phyloP scores from a whole-genome alignment of 2,329 filamentous ascomycete genomes.

The Microsporum canis region DNA sequence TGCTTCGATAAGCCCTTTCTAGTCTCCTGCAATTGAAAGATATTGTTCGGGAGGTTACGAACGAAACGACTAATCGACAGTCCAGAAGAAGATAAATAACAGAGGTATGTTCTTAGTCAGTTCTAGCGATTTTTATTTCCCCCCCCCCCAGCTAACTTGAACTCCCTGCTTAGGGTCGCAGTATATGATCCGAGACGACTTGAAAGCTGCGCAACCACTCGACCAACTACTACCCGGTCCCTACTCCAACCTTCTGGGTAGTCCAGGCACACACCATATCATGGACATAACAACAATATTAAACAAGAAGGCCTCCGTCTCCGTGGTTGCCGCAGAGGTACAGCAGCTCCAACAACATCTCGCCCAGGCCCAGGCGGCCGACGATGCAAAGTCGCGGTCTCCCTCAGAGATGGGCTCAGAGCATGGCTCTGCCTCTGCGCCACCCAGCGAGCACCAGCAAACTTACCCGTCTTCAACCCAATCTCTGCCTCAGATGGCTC shows the following conservation, averaged over 20 bases:
- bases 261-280: not conserved
- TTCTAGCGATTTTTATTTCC: too few species aligned
- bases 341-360: slow-evolving; percentile 35
- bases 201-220: not conserved
- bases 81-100: not conserved
- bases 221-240: not conserved
- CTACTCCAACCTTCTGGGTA: not conserved
- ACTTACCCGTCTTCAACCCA: slow-evolving; percentile 47
- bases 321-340: slow-evolving; percentile 31
- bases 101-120: not conserved
- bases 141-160: too few species aligned
- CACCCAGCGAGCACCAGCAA: slow-evolving; percentile 43
- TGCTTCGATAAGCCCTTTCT: not conserved
- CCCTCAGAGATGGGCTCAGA: slow-evolving; percentile 49
- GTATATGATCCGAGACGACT: not conserved
- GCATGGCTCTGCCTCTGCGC: slow-evolving; percentile 42
- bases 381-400: slow-evolving; percentile 24
- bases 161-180: not conserved
- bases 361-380: slow-evolving; percentile 26
- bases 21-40: not conserved
- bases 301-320: slow-evolving; percentile 39
- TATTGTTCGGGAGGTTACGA: not conserved
- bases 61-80: not conserved
- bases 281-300: slow-evolving; percentile 45
- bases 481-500: slow-evolving; percentile 40